phyloP scores from a whole-genome alignment of 768 basidiomycete species.

The Mycena filopes region DNA sequence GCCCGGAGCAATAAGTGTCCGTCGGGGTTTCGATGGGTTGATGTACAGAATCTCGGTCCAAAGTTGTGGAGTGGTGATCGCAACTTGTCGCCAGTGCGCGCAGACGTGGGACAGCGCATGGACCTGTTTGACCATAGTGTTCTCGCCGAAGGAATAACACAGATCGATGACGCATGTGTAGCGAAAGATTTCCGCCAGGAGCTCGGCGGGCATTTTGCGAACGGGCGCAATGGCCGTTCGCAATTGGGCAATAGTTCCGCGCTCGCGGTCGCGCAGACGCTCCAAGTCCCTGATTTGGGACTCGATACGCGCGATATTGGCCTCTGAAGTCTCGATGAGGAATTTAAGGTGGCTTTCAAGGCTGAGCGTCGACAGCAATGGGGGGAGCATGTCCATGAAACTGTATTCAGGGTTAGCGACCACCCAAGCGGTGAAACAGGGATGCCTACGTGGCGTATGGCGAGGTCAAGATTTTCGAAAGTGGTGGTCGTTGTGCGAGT shows the following conservation, averaged over 20 bases:
- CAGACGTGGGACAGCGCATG: conserved; percentile 16
- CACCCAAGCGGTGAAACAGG: no score
- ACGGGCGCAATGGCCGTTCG: conserved; percentile 17
- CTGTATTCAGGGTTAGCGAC: no score
- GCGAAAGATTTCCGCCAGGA: conserved; percentile 20
- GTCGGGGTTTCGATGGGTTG: not conserved
- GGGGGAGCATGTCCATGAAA: no score
- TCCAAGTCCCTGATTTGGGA: conserved; percentile 22
- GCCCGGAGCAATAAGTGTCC: not conserved
- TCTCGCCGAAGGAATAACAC: not conserved
- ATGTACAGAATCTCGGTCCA: not conserved
- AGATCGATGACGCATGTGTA: not conserved
- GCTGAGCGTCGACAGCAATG: no score
- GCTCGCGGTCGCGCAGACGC: conserved; percentile 25
- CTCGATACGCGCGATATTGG: no score
- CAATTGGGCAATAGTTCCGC: conserved; percentile 11
- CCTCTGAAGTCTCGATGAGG: no score
- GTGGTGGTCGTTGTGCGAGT: no score
- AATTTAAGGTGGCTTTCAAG: no score
- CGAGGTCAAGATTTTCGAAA: no score
- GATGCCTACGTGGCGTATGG: no score
- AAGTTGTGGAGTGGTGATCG: conserved; percentile 17
- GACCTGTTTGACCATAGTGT: not conserved
- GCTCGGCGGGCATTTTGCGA: conserved; percentile 22
- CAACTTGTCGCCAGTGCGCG: conserved; percentile 22